Percentiles rank a stretch among this genome's conserved stretches.
These are phyloP conservation scores for Syncephalastrum sp. DNA, from an alignment of 371 early-diverging fungal species.

Conservation along the genomic window DNA sequence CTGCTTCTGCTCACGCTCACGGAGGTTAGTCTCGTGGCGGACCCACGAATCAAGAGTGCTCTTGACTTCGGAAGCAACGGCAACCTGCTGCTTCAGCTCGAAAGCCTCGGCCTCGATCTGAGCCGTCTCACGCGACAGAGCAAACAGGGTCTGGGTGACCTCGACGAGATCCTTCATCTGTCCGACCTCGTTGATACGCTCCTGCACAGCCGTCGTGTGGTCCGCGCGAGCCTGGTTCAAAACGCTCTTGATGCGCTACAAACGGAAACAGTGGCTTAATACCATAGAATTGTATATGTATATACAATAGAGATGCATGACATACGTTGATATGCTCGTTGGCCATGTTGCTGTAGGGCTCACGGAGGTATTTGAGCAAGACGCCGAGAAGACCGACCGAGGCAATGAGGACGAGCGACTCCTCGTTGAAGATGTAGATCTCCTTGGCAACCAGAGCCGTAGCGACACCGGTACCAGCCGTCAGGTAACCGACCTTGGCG, in stretches of 20 bases:
- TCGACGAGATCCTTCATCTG: conserved; percentile 92
- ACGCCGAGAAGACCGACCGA: conserved; percentile 75
- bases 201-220: conserved; percentile 89
- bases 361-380: conserved; percentile 75
- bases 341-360: conserved; percentile 89
- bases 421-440: conserved; percentile 94
- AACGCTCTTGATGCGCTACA: conserved; percentile 73
- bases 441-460: conserved; percentile 93
- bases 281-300: neutral
- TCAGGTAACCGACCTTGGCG: conserved; percentile 88
- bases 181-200: conserved; percentile 86
- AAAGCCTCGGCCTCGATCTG: conserved; percentile 90
- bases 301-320: conserved; percentile 6
- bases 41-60: conserved; percentile 93
- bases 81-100: conserved; percentile 89
- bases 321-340: conserved; percentile 73
- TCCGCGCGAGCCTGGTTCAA: conserved; percentile 85
- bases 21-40: conserved; percentile 90
- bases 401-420: conserved; percentile 81
- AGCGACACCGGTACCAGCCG: conserved; percentile 80
- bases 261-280: neutral
- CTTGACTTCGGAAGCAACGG: conserved; percentile 84
- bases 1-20: conserved; percentile 92
- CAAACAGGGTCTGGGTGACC: conserved; percentile 91
- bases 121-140: conserved; percentile 93